Base-by-base conservation (phyloP, 306 rosid genomes). In the Arachis hypogaea region DNA sequence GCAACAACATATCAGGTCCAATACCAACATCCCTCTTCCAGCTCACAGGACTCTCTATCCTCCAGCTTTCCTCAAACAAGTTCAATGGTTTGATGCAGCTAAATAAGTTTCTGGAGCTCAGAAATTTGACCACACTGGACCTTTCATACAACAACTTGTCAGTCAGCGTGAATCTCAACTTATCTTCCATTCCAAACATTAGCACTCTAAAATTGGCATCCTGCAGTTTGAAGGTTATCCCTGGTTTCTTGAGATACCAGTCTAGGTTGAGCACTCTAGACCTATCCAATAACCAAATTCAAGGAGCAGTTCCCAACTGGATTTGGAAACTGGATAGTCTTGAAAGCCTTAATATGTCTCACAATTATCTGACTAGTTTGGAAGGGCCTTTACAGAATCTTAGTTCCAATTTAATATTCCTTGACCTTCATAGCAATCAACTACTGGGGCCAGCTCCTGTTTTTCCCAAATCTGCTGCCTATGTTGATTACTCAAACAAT, bases 31-130 rank as follows among this genome's bases (percentile, higher is more conserved):
- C 66, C 1, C 59, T 92, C 72, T 68, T 74, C 5, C 41, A 75
- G n/a, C 73, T 92, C 33, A 6, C 1, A 1, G 18, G 11, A 22
- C 93, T 90, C 0, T 49, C 45, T 9, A 12, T 58, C 18, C 85
- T 90, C 11, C 64, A 22, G 41, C 86, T 92, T 38, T 62, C 98
- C 59, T 80, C 80, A 29, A 90, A 92, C 85, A 88, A 75, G 29
- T 80, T 90, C 45, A 83, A 8, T 0, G 96, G 89, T 10, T 1
- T 18, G 1, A 2, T 82, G 7, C 51, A 11, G 1, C 72, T 89
- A 1, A 1, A 59, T 7, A 6, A 0, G 59, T 16, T 92, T 12
- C 42, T 1, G 38, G 33, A 41, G 9, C 81, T 86, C 0, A 56
- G 5, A 40, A 86, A 85, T 74, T 80, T 88, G 33, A 72, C 87